A percentile compares a stretch with the other conserved stretches of the same genome.
phyloP scores from a whole-genome alignment of 345 rosid genomes.

The Pistacia vera region DNA sequence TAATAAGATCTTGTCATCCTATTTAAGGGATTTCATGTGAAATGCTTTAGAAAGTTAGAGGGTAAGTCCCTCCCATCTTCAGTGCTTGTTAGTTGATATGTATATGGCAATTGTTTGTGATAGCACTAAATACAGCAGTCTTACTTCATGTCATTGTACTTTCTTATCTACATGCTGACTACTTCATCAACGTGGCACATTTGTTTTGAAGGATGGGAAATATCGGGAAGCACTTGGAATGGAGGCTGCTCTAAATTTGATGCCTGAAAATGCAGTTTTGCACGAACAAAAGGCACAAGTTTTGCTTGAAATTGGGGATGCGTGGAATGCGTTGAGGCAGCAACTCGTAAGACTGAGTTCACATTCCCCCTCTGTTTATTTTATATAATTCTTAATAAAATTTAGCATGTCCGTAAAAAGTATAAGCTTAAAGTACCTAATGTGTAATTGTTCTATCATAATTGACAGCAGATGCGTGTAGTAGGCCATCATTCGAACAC shows the following conservation, averaged over 20 bases:
- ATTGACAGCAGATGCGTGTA: background rate
- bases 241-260: slow-evolving; percentile 80
- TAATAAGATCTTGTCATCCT: background rate
- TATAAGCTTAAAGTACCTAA: background rate
- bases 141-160: background rate
- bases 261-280: slow-evolving; percentile 62
- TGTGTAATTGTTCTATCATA: background rate
- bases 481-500: background rate
- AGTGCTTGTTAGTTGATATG: background rate
- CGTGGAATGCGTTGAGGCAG: slow-evolving; percentile 86
- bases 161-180: background rate
- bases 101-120: background rate
- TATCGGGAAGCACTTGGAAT: slow-evolving; percentile 86
- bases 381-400: background rate
- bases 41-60: background rate
- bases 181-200: slow-evolving; percentile 10
- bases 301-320: slow-evolving; percentile 84
- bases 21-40: background rate
- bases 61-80: no score
- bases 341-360: slow-evolving; percentile 49
- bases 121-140: background rate
- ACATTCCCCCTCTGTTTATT: background rate
- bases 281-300: slow-evolving; percentile 95
- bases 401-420: no score
- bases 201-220: slow-evolving; percentile 67